Evolutionary conservation across 1,139 yeast species (phyloP), one percentile per base, ranked within the genome.

Genomic region (Yamadazyma diddensiae): DNA sequence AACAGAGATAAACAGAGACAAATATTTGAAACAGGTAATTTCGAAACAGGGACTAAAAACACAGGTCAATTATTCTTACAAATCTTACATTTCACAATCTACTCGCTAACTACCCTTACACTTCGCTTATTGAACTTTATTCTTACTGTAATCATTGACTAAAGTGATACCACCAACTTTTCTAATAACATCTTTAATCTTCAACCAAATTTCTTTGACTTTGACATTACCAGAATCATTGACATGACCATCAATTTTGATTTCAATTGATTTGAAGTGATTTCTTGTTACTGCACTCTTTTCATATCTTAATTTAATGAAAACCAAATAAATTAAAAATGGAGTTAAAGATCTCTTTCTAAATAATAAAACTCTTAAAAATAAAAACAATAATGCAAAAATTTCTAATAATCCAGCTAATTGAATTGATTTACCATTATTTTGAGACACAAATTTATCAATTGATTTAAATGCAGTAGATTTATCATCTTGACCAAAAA

Each of bases 281-380:
- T 77, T 70, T 61, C 87, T 79, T 39, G 88, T 82, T 62, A 79
- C 80, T 27, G 77, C 68, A 6, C 94, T 82, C 48, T 77, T 80
- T 54, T 86, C 94, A 54, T 70, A 85, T 58, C 95, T 77, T 40
- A 83, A 62, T 61, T 85, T 85, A 57, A 87, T 70, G 60, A 90
- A 90, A 14, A 78, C 41, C 19, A 76, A 53, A 59, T 82, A 87
- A 26, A 75, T 58, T 16, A 72, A 43, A 28, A 84, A 68, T 12
- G 80, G 74, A 36, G 79, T 49, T 68, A 85, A 70, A 24, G 90
- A 79, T 49, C 79, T 77, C 47, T 62, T 68, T 54, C 79, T 70
- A 64, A 80, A 80, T n/a, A 80, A 54, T 28, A 87, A 31, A 19
- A 84, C 74, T 45, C 77, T 67, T 34, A 77, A 30, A 9, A 76